A percentile compares a stretch with the other conserved stretches of the same genome.
These are phyloP conservation scores for Monilinia polystroma DNA, from an alignment of 2,329 filamentous ascomycete species.

Conservation along the genomic window DNA sequence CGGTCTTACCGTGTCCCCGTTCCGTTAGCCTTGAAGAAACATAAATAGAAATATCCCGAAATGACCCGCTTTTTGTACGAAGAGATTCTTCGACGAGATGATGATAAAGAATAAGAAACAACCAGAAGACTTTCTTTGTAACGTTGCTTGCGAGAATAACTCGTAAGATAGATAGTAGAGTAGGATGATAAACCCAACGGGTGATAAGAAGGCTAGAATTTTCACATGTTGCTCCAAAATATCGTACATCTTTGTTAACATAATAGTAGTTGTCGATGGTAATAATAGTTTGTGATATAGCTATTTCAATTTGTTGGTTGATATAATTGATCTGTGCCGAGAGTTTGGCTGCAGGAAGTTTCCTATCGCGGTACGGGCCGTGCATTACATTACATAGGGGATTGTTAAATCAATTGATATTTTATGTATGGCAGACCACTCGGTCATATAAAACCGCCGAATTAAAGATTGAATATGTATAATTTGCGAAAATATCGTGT, in stretches of 20 bases:
- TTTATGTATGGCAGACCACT: slow-evolving; percentile 18
- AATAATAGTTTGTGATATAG: slow-evolving; percentile 2
- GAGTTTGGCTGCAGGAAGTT: slow-evolving; percentile 16
- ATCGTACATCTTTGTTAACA: neutral
- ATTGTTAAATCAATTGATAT: slow-evolving; percentile 18
- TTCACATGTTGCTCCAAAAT: slow-evolving; percentile 4
- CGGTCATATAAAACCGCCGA: slow-evolving; percentile 20
- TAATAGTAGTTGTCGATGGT: slow-evolving; percentile 3
- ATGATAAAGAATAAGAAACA: neutral
- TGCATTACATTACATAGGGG: slow-evolving; percentile 15
- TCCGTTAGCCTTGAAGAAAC: slow-evolving; percentile 10
- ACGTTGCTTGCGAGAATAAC: slow-evolving; percentile 16
- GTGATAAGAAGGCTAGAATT: slow-evolving; percentile 1
- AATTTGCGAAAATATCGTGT: slow-evolving; percentile 5
- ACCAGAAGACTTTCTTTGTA: neutral
- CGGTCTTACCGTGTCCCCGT: neutral
- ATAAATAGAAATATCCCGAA: slow-evolving; percentile 1
- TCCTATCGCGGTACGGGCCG: slow-evolving; percentile 21
- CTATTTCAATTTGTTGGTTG: neutral
- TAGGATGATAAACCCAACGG: neutral
- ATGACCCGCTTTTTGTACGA: neutral
- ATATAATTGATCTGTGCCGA: slow-evolving; percentile 1
- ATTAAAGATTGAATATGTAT: neutral
- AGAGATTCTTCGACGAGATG: neutral
- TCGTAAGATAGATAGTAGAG: slow-evolving; percentile 10